Evolutionary conservation across 805 yeast species (phyloP), one percentile per base, ranked within the genome.

Genomic region (Starmera dryadoides): DNA sequence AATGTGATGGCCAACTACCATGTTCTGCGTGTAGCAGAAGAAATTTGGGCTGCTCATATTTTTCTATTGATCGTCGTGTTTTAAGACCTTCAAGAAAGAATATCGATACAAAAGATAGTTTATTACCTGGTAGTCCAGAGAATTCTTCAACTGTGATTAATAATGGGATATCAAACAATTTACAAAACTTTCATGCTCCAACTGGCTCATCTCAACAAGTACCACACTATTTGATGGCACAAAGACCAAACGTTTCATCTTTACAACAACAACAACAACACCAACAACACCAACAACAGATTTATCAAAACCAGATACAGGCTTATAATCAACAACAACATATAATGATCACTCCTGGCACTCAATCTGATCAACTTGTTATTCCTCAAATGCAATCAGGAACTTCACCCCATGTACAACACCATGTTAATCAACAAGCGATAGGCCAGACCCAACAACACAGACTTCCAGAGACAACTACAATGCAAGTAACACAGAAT

Each of bases 11-110:
- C 4, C 46, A 49, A 7, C 43, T 45, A 16, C 71, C 71, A 1
- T 63, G 71, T 45, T 50, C 51, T 11, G 46, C 62, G 19, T 64
- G 71, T 40, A 37, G 40, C 19, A 38, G 45, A 32, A 60, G 60
- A 47, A 50, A 50, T 15, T 50, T 60, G 18, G 43, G 42, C 6
- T 66, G 71, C 39, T 48, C 45, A 20, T 64, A 62, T 42, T 48
- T 53, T 1, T 42, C 50, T 4, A 46, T 52, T 15, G 58, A 53
- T 22, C 40, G 48, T 19, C 40, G 58, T 6, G 45, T 52, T 5
- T 32, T 53, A 17, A 53, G 49, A 23, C 48, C 51, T 0, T 43
- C 56, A 9, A 46, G 37, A 30, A 43, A 42, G 25, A 37, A 39
- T 22, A 25, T 39, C 1, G 42, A 45, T 17, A 33, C 29, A 14